A percentile compares a stretch with the other conserved stretches of the same genome.
Evolutionary conservation across 768 basidiomycete species (phyloP).

Genomic region (Trametes cubensis): DNA sequence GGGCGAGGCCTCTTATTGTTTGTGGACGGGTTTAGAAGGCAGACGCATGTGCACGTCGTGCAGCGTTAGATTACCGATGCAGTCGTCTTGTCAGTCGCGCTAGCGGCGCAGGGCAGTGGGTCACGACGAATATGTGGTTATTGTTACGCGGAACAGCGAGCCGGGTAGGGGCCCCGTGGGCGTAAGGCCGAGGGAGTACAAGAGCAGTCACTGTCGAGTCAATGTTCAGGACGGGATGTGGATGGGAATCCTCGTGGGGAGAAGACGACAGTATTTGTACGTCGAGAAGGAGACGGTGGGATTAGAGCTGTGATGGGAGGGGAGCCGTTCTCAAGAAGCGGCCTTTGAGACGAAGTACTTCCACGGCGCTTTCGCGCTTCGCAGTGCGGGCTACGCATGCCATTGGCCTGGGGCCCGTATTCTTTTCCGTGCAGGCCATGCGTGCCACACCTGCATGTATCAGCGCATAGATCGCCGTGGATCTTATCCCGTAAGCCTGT

Average conservation of each 20-base stretch:
- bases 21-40: background rate
- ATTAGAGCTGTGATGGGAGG: background rate
- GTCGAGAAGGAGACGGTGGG: background rate
- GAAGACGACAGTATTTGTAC: too few relatives aligned
- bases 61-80: conserved; percentile 1
- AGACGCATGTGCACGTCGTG: background rate
- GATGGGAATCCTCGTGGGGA: too few relatives aligned
- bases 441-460: background rate
- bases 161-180: background rate
- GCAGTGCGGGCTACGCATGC: too few relatives aligned
- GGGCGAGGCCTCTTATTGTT: conserved; percentile 10
- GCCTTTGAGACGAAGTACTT: background rate
- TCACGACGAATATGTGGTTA: background rate
- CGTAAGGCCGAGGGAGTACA: too few relatives aligned
- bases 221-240: too few relatives aligned
- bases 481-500: background rate
- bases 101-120: background rate
- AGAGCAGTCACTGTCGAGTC: background rate
- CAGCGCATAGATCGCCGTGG: background rate
- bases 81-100: background rate
- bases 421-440: background rate
- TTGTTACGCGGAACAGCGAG: conserved; percentile 4
- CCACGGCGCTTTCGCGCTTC: background rate
- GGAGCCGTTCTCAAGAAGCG: background rate
- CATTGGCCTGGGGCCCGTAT: background rate